Conservation (phyloP, 1,139 yeast genomes). For the Yamadazyma diddensiae region DNA sequence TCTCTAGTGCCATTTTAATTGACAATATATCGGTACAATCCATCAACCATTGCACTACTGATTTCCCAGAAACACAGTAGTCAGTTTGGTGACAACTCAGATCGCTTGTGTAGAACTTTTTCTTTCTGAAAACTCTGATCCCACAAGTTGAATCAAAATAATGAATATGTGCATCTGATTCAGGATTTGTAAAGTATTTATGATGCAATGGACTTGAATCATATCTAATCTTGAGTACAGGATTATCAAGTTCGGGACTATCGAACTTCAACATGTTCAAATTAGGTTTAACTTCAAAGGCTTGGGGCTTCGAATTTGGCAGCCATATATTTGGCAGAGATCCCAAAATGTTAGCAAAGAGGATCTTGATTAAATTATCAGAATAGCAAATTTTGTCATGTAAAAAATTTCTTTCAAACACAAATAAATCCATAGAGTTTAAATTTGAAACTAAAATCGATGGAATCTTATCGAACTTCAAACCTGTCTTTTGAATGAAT, state of each 20-base stretch:
- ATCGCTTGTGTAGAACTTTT: conserved; percentile 18
- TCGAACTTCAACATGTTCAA: conserved; percentile 5
- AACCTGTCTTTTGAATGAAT: conserved; percentile 58
- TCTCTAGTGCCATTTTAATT: conserved; percentile 55
- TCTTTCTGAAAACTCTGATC: conserved; percentile 52
- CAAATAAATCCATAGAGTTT: conserved; percentile 71
- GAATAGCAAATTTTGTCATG: conserved; percentile 67
- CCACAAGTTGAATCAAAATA: conserved; percentile 73
- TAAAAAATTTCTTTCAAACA: conserved; percentile 62
- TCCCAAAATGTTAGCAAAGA: conserved; percentile 69
- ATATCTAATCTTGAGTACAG: neutral
- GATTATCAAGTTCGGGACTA: neutral
- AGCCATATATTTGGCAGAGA: conserved; percentile 67
- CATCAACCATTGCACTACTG: conserved; percentile 81
- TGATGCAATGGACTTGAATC: conserved; percentile 75
- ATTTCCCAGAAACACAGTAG: conserved; percentile 68
- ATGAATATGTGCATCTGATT: conserved; percentile 77
- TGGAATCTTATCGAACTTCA: conserved; percentile 38
- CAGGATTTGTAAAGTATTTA: conserved; percentile 82
- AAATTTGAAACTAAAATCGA: conserved; percentile 43
- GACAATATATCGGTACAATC: conserved; percentile 79
- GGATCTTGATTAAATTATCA: conserved; percentile 58
- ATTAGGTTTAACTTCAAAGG: conserved; percentile 8
- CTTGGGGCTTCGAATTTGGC: conserved; percentile 40
- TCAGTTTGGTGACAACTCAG: conserved; percentile 1